Evolutionary conservation across 768 basidiomycete genomes (phyloP).

Genomic region (Kwoniella europaea): DNA sequence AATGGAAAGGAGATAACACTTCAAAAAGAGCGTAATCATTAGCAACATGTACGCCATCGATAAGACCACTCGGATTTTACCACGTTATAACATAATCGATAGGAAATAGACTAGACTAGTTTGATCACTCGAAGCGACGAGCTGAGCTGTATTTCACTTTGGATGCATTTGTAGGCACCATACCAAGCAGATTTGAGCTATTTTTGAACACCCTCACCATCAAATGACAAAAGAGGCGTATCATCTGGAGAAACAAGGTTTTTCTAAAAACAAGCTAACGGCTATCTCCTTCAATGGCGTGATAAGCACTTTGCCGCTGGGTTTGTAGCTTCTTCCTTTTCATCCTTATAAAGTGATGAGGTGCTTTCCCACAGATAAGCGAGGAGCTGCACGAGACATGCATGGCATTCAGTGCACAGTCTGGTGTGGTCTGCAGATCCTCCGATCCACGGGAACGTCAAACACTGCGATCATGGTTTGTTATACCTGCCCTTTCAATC

Average conservation of each 20-base stretch:
- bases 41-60: slow-evolving; percentile 7
- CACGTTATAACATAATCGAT: background rate
- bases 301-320: background rate
- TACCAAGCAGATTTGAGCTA: background rate
- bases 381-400: too few species aligned
- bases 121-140: too few species aligned
- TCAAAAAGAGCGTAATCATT: background rate
- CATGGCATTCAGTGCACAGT: too few species aligned
- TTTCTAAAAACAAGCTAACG: background rate
- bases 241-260: background rate
- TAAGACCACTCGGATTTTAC: background rate
- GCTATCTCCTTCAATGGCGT: slow-evolving; percentile 4
- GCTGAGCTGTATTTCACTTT: too few species aligned
- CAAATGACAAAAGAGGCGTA: background rate
- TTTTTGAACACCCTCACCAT: background rate
- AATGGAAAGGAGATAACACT: background rate
- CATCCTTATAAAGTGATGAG: too few species aligned
- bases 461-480: too few species aligned
- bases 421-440: too few species aligned
- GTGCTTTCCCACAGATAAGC: too few species aligned
- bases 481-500: too few species aligned
- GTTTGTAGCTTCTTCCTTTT: background rate
- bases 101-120: background rate
- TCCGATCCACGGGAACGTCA: too few species aligned
- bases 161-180: too few species aligned